phyloP scores from a whole-genome alignment of 1,139 yeast genomes.

The Yamadazyma diospyri region DNA sequence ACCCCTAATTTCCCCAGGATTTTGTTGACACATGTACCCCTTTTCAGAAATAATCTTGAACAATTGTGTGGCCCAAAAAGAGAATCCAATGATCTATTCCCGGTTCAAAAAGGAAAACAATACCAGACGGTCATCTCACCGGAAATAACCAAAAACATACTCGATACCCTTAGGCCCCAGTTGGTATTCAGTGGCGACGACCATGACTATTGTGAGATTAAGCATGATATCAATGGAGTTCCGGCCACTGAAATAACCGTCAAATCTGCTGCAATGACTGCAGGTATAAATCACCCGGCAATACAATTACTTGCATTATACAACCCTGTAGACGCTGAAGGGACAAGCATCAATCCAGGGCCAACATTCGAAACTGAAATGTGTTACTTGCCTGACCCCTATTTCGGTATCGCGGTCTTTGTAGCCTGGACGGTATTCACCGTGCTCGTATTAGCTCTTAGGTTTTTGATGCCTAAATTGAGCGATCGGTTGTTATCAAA shows the following conservation, averaged over 20 bases:
- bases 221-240: slow-evolving; percentile 24
- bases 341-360: slow-evolving; percentile 3
- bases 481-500: slow-evolving; percentile 2
- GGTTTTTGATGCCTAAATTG: slow-evolving; percentile 10
- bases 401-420: slow-evolving; percentile 17
- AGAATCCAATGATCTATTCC: slow-evolving; percentile 55
- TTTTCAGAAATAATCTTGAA: slow-evolving; percentile 32
- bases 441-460: slow-evolving; percentile 7
- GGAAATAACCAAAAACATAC: slow-evolving; percentile 52
- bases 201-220: slow-evolving; percentile 87
- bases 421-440: slow-evolving; percentile 10
- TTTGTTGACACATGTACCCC: slow-evolving; percentile 55
- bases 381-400: slow-evolving; percentile 75
- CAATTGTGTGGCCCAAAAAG: slow-evolving; percentile 44
- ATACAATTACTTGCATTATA: slow-evolving; percentile 73
- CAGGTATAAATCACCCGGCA: slow-evolving; percentile 84
- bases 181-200: slow-evolving; percentile 89
- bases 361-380: slow-evolving; percentile 43
- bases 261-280: slow-evolving; percentile 88
- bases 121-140: slow-evolving; percentile 53
- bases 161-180: slow-evolving; percentile 57
- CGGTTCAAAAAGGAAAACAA: slow-evolving; percentile 63
- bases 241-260: slow-evolving; percentile 76
- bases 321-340: slow-evolving; percentile 35
- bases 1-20: slow-evolving; percentile 54